phyloP scores from a whole-genome alignment of 2,329 filamentous ascomycete species.

The Aureobasidium leucospermi region DNA sequence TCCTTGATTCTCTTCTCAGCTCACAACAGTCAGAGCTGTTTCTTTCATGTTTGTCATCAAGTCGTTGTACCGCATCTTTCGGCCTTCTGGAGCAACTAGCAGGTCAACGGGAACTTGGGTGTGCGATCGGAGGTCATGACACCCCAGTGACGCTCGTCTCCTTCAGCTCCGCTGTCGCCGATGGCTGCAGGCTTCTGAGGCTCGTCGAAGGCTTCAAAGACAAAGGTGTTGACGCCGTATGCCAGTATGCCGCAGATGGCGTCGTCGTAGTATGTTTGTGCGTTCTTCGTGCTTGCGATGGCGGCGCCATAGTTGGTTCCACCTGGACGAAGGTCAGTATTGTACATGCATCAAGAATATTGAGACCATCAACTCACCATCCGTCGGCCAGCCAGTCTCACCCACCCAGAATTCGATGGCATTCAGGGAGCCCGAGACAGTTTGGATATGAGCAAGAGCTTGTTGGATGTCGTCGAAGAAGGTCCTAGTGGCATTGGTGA shows the following conservation, averaged over 20 bases:
- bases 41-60: background rate
- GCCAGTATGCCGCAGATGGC: constrained; percentile 57
- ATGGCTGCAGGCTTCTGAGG: constrained; percentile 57
- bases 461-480: constrained; percentile 63
- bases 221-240: constrained; percentile 63
- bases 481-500: constrained; percentile 51
- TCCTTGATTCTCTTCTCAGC: background rate
- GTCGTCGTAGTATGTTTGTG: constrained; percentile 52
- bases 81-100: constrained; percentile 23
- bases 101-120: constrained; percentile 49
- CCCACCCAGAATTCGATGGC: constrained; percentile 61
- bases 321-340: constrained; percentile 20
- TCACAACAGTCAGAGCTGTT: background rate
- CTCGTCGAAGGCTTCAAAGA: constrained; percentile 69
- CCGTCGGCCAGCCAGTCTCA: constrained; percentile 61
- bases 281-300: constrained; percentile 52
- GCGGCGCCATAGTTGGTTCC: constrained; percentile 57
- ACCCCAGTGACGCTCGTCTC: constrained; percentile 63
- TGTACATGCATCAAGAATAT: background rate
- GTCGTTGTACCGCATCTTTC: background rate
- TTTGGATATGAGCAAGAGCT: constrained; percentile 56
- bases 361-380: constrained; percentile 21
- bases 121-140: constrained; percentile 54
- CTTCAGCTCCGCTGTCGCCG: constrained; percentile 55
- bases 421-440: constrained; percentile 45